These are phyloP conservation scores for Aureobasidium sp. DNA, from an alignment of 2,329 filamentous ascomycete genomes.

Conservation along the genomic window DNA sequence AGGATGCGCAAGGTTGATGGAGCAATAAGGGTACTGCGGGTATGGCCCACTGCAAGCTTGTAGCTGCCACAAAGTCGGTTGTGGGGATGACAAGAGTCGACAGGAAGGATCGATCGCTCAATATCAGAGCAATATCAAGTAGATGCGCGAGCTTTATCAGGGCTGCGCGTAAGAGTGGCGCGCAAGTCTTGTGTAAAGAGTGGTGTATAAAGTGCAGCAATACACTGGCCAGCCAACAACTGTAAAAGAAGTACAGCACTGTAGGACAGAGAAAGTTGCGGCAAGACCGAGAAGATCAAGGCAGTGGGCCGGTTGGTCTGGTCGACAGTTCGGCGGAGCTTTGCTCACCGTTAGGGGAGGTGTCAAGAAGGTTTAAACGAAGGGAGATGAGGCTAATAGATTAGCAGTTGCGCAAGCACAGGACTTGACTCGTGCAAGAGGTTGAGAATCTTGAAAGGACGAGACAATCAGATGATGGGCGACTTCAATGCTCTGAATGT, in stretches of 20 bases:
- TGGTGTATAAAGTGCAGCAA: slow-evolving; percentile 11
- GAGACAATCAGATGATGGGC: slow-evolving; percentile 14
- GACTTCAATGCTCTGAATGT: slow-evolving; percentile 7
- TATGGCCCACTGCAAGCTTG: slow-evolving; percentile 13
- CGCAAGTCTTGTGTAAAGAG: not conserved
- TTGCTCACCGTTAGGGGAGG: slow-evolving; percentile 12
- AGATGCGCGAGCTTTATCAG: not conserved
- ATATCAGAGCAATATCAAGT: slow-evolving; percentile 14
- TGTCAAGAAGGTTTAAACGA: slow-evolving; percentile 18
- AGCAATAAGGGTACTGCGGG: slow-evolving; percentile 11
- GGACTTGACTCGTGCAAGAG: slow-evolving; percentile 18
- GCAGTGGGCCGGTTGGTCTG: slow-evolving; percentile 5
- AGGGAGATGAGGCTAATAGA: slow-evolving; percentile 19
- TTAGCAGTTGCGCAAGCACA: slow-evolving; percentile 20
- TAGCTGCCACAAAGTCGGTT: slow-evolving; percentile 3
- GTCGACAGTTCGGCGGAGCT: slow-evolving; percentile 14
- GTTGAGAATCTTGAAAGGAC: slow-evolving; percentile 15
- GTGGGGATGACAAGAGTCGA: slow-evolving; percentile 11
- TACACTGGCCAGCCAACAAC: slow-evolving; percentile 14
- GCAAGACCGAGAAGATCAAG: slow-evolving; percentile 17
- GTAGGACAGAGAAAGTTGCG: slow-evolving; percentile 15
- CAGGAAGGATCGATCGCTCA: slow-evolving; percentile 10
- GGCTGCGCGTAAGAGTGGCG: not conserved
- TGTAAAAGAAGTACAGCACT: slow-evolving; percentile 4
- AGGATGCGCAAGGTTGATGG: slow-evolving; percentile 11